phyloP scores from a whole-genome alignment of 2,329 filamentous ascomycete species.

The Coleophoma crateriformis region DNA sequence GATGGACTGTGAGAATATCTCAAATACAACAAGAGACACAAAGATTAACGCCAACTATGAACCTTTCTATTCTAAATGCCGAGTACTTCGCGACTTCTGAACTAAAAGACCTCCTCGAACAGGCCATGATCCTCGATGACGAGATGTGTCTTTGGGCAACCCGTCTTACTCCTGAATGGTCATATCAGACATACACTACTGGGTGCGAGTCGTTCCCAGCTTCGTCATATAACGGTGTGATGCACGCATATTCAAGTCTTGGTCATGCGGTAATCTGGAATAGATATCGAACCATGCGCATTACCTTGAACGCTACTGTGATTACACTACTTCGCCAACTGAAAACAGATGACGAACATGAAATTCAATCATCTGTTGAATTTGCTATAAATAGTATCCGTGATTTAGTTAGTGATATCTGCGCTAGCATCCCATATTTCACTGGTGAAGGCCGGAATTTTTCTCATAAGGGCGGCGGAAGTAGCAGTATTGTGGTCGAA shows the following conservation, averaged over 20 bases:
- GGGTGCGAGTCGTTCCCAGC: neutral
- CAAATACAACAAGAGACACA: conserved; percentile 2
- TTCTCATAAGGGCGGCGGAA: neutral
- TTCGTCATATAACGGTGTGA: neutral
- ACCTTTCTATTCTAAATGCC: neutral
- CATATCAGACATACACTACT: neutral
- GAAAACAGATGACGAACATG: neutral
- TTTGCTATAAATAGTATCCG: neutral
- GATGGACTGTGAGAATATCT: neutral
- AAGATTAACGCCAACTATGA: neutral
- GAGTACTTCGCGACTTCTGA: neutral
- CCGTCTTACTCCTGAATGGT: conserved; percentile 3
- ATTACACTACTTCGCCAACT: neutral
- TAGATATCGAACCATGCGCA: conserved; percentile 5
- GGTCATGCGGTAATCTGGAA: conserved; percentile 9
- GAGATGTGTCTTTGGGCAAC: conserved; percentile 2
- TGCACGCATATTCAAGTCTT: conserved; percentile 5
- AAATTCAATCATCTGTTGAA: neutral
- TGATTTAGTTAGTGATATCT: conserved; percentile 4
- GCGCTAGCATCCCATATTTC: conserved; percentile 7
- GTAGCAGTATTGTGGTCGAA: neutral
- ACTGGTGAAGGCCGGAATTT: neutral
- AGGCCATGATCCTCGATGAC: conserved; percentile 3
- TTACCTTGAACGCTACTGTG: conserved; percentile 5
- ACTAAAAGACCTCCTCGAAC: neutral